phyloP scores from a whole-genome alignment of 2,329 filamentous ascomycete species.

The Phialophora verrucosa region DNA sequence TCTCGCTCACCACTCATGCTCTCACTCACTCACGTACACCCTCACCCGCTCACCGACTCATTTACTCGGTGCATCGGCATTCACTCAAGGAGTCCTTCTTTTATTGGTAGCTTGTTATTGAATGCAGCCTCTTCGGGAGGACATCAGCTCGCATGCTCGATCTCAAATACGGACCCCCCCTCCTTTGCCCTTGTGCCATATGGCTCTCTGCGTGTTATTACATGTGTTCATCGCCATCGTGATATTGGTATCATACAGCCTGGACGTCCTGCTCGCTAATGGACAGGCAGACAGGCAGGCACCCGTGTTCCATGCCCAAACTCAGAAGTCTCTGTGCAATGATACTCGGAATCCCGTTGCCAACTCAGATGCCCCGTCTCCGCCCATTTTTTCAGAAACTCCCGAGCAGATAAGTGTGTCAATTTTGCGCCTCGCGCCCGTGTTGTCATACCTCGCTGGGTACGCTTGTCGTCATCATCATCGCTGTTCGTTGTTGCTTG shows the following conservation, averaged over 20 bases:
- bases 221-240: background rate
- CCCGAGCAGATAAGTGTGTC: background rate
- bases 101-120: background rate
- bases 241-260: background rate
- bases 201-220: background rate
- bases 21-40: too few species aligned
- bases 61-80: too few species aligned
- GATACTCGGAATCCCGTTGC: background rate
- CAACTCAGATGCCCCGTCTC: background rate
- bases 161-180: background rate
- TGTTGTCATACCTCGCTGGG: background rate
- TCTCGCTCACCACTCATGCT: too few species aligned
- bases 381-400: background rate
- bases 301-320: background rate
- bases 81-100: background rate
- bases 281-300: too few species aligned
- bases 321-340: too few species aligned
- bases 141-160: background rate
- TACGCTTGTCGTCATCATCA: conserved; percentile 13
- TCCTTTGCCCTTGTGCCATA: background rate
- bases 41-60: too few species aligned
- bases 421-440: too few species aligned
- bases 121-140: background rate
- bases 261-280: background rate
- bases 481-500: conserved; percentile 16